These are phyloP conservation scores for Emydomyces testavorans DNA, from an alignment of 2,329 filamentous ascomycete genomes.

Conservation along the genomic window DNA sequence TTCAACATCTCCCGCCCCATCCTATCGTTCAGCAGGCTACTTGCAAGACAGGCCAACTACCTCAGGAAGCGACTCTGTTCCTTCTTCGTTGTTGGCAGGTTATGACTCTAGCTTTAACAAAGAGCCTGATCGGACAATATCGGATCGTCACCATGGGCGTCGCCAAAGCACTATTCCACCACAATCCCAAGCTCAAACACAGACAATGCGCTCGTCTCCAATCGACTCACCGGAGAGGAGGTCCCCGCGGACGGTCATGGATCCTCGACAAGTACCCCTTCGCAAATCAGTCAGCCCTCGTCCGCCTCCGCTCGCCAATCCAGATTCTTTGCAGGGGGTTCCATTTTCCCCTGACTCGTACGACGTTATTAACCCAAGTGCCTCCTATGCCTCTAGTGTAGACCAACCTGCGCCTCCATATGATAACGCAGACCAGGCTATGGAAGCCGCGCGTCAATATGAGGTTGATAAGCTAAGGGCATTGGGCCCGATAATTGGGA, in stretches of 20 bases:
- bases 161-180: conserved; percentile 21
- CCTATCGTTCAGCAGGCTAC: conserved; percentile 21
- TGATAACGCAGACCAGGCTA: conserved; percentile 30
- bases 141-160: conserved; percentile 22
- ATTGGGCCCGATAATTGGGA: conserved; percentile 49
- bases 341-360: conserved; percentile 54
- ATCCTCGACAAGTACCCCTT: conserved; percentile 34
- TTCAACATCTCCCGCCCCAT: conserved; percentile 16
- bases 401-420: conserved; percentile 29
- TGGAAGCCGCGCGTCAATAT: conserved; percentile 29
- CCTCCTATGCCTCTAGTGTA: conserved; percentile 25
- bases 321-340: conserved; percentile 34
- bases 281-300: conserved; percentile 51
- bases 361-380: conserved; percentile 45
- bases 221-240: conserved; percentile 22
- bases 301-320: conserved; percentile 31
- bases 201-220: conserved; percentile 24
- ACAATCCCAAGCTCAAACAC: conserved; percentile 23
- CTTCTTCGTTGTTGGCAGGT: conserved; percentile 34
- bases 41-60: conserved; percentile 22
- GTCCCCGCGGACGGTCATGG: conserved; percentile 22
- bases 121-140: conserved; percentile 21
- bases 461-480: conserved; percentile 33
- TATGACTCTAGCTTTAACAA: conserved; percentile 26
- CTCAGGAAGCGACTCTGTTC: conserved; percentile 25